Evolutionary conservation across 768 basidiomycete genomes (phyloP), one percentile per base, ranked within the genome.

Genomic region (Trametes cubensis): DNA sequence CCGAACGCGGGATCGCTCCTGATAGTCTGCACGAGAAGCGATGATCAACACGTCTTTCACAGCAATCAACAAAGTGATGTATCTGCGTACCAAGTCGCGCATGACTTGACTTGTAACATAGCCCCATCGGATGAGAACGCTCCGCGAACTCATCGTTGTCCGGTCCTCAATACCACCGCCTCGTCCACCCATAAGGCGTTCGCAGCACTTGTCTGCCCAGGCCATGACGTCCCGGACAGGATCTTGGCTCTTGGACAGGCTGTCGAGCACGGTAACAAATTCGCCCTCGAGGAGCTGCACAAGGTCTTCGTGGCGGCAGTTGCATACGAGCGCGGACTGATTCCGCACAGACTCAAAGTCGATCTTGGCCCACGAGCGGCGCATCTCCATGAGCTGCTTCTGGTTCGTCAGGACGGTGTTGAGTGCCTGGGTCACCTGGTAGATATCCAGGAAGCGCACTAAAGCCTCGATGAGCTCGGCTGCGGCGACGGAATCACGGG

Each of bases 71-170:
- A 56, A 53, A 34, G 39, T 15, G 13, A 34, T 34, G 34, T 6
- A 34, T 57, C 58, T 38, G 18, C 89, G 73, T 72, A 93, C 90
- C 73, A 95, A 78, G 75, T 95, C 93, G 68, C 93, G 81, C 92
- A 94, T 95, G 68, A 95, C 86, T 74, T 95, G 92, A 74, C 89
- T 91, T 18, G 92, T 94, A 71, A 94, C 93, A 76, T 94, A 94
- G 52, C 92, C 90, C 92, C 92, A 94, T 58, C 92, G 86, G 73
- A 94, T 92, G 70, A 95, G 80, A 55, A 94, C 84, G 71, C 91
- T 93, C 64, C 93, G 81, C 49, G 92, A 92, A 73, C 90, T 92
- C 88, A 94, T 86, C 17, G 87, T 85, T 61, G 86, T 80, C 68
- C 89, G 81, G 61, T 94, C 92, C 65, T 93, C 92, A n/a, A 77